phyloP scores from a whole-genome alignment of 2,329 filamentous ascomycete species.

The Penicillium janthinellum region DNA sequence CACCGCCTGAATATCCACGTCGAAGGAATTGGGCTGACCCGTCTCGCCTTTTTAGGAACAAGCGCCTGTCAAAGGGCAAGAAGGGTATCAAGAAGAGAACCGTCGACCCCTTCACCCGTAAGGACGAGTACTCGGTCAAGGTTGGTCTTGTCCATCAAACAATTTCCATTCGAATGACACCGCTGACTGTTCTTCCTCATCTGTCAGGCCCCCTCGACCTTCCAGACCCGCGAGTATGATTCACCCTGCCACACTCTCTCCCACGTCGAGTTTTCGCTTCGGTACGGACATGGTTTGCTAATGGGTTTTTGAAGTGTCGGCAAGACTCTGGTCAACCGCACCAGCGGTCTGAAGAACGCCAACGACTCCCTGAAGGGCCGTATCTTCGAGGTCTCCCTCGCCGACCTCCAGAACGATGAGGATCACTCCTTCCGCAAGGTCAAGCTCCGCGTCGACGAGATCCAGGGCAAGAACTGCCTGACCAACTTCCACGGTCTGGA shows the following conservation, averaged over 20 bases:
- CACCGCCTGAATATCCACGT: slow-evolving; percentile 3
- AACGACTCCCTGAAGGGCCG: slow-evolving; percentile 99
- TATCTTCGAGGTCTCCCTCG: slow-evolving; percentile 98
- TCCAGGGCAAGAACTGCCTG: slow-evolving; percentile 99
- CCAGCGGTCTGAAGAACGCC: slow-evolving; percentile 99
- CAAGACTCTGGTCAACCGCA: slow-evolving; percentile 99
- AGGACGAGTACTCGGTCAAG: slow-evolving; percentile 99
- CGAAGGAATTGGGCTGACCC: slow-evolving; percentile 21
- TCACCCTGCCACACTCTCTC: slow-evolving; percentile 9
- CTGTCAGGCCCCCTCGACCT: slow-evolving; percentile 82
- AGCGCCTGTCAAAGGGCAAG: slow-evolving; percentile 99
- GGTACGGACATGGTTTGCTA: slow-evolving; percentile 11
- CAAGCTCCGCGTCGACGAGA: slow-evolving; percentile 97
- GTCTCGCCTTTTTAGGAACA: slow-evolving; percentile 69
- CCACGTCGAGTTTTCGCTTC: slow-evolving; percentile 2
- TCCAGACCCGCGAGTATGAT: slow-evolving; percentile 93
- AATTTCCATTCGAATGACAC: neutral
- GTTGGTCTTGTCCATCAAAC: slow-evolving; percentile 48
- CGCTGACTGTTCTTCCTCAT: slow-evolving; percentile 21
- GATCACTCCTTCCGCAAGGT: slow-evolving; percentile 99
- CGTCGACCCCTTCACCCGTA: slow-evolving; percentile 93
- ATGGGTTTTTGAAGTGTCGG: slow-evolving; percentile 71
- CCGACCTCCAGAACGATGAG: slow-evolving; percentile 99
- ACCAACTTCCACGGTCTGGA: slow-evolving; percentile 99
- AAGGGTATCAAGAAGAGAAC: slow-evolving; percentile 99